Conservation (phyloP, 1,139 yeast genomes). For the Yamadazyma songkhlaensis region DNA sequence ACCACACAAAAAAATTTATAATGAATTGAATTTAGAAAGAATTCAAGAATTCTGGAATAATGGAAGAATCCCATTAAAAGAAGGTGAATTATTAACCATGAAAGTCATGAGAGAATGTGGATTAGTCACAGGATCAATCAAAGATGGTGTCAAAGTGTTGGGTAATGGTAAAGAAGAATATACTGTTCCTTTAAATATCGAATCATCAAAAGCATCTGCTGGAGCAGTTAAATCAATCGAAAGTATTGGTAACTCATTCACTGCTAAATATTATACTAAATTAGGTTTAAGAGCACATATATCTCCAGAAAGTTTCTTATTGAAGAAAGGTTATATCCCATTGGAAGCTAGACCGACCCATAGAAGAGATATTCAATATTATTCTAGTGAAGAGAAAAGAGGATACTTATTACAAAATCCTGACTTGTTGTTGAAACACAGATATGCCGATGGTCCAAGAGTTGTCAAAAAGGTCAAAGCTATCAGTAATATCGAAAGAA, state of each 20-base stretch:
- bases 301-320: conserved; percentile 66
- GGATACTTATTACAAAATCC: conserved; percentile 64
- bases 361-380: conserved; percentile 76
- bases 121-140: conserved; percentile 64
- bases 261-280: conserved; percentile 67
- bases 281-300: conserved; percentile 73
- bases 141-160: conserved; percentile 80
- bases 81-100: conserved; percentile 61
- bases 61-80: conserved; percentile 65
- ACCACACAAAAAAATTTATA: conserved; percentile 46
- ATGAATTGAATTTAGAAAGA: conserved; percentile 54
- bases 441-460: conserved; percentile 19
- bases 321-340: conserved; percentile 76
- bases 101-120: conserved; percentile 70
- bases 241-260: conserved; percentile 65
- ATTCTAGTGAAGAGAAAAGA: conserved; percentile 66
- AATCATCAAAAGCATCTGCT: conserved; percentile 77
- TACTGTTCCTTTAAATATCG: conserved; percentile 64
- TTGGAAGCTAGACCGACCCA: conserved; percentile 82
- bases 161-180: conserved; percentile 62
- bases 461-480: conserved; percentile 18
- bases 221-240: conserved; percentile 76
- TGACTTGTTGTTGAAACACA: conserved; percentile 37
- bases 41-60: conserved; percentile 62
- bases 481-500: conserved; percentile 27